phyloP scores from a whole-genome alignment of 257 asterid genomes.

The Cynanchum wilfordii region DNA sequence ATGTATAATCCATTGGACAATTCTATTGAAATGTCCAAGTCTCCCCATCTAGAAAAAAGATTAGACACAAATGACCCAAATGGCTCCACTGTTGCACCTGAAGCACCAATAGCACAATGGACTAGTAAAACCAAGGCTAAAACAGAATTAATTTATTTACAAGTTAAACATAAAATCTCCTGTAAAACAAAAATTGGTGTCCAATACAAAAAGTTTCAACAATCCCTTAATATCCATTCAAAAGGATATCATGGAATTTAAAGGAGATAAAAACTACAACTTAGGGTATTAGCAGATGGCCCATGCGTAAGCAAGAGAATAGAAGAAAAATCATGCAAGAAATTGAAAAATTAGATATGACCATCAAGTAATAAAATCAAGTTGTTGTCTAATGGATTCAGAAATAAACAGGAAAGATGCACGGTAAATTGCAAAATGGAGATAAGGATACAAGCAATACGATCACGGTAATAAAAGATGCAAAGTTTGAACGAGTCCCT shows the following conservation, averaged over 20 bases:
- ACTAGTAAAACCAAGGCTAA: constrained; percentile 11
- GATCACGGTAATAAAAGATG: neutral
- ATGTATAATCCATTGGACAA: constrained; percentile 60
- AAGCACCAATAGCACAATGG: constrained; percentile 28
- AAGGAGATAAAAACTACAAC: neutral
- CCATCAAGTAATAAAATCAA: neutral
- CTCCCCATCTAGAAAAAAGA: constrained; percentile 96
- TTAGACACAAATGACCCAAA: constrained; percentile 93
- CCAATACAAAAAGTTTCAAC: neutral
- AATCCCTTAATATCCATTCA: neutral
- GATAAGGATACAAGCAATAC: neutral
- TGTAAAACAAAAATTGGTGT: neutral
- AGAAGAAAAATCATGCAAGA: neutral
- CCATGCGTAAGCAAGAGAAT: neutral
- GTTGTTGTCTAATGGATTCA: neutral
- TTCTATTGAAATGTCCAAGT: constrained; percentile 85
- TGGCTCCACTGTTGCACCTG: constrained; percentile 98
- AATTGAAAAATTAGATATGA: neutral
- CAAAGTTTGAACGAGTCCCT: neutral
- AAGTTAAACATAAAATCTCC: neutral
- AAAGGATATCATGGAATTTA: neutral
- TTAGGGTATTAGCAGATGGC: neutral
- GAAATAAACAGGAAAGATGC: neutral
- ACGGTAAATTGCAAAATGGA: neutral
- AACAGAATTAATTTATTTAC: constrained; percentile 3